Evolutionary conservation across 495 filamentous ascomycete genomes (phyloP).

Genomic region (Penicillium waksmanii): DNA sequence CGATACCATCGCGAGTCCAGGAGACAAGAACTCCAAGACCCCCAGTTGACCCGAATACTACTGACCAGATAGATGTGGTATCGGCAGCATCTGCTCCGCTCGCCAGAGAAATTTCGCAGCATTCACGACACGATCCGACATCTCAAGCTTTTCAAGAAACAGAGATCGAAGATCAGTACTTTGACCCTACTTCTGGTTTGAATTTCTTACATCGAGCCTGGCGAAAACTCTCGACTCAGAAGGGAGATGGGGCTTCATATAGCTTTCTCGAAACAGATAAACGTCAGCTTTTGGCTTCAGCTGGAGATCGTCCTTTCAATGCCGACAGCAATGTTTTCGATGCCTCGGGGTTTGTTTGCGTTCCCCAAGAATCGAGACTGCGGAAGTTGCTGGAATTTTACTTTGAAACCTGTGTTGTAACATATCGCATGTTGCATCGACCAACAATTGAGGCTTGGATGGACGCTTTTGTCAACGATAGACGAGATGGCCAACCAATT

Average conservation of each 20-base stretch:
- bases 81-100: neutral
- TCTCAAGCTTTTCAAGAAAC: constrained; percentile 16
- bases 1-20: neutral
- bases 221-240: constrained; percentile 22
- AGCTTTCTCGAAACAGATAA: neutral
- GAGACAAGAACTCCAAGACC: neutral
- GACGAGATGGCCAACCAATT: neutral
- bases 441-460: constrained; percentile 26
- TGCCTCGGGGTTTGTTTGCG: neutral
- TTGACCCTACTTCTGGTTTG: constrained; percentile 26
- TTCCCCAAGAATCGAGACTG: constrained; percentile 14
- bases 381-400: constrained; percentile 19
- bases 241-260: constrained; percentile 1
- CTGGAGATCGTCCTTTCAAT: neutral
- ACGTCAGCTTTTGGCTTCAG: neutral
- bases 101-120: neutral
- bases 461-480: constrained; percentile 16
- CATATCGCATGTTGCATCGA: constrained; percentile 26
- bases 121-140: neutral
- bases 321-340: neutral
- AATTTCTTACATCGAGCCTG: constrained; percentile 30
- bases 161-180: constrained; percentile 28
- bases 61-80: neutral
- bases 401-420: constrained; percentile 27
- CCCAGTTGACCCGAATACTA: neutral